A percentile compares a stretch with the other conserved stretches of the same genome.
Evolutionary conservation across 1,284 basidiomycete genomes (phyloP).

Genomic region (Hymenochaete sp.): DNA sequence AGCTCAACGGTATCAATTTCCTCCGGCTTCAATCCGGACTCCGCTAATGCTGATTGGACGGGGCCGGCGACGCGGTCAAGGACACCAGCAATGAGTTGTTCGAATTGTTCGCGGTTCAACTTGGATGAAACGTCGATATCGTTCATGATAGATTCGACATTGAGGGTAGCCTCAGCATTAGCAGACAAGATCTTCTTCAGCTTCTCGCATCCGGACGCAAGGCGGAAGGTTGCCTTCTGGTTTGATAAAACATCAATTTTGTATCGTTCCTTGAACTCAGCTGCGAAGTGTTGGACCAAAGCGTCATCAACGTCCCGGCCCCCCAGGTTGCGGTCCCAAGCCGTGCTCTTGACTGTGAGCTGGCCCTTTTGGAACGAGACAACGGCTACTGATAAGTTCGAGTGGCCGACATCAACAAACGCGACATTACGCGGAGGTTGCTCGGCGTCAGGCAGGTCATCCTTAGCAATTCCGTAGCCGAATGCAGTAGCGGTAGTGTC

Average conservation of each 20-base stretch:
- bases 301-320: constrained; percentile 90
- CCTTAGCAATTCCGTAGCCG: constrained; percentile 94
- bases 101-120: constrained; percentile 52
- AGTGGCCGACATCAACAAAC: constrained; percentile 91
- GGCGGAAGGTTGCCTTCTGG: constrained; percentile 88
- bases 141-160: constrained; percentile 90
- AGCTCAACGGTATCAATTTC: constrained; percentile 62
- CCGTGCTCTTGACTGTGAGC: constrained; percentile 75
- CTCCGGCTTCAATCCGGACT: constrained; percentile 50
- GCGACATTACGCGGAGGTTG: constrained; percentile 78
- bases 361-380: constrained; percentile 90
- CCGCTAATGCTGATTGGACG: constrained; percentile 46
- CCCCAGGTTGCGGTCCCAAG: constrained; percentile 85
- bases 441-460: constrained; percentile 79
- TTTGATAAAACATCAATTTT: constrained; percentile 87
- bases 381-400: constrained; percentile 75
- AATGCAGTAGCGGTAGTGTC: constrained; percentile 90
- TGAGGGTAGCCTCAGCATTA: constrained; percentile 78
- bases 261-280: constrained; percentile 89
- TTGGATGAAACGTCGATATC: constrained; percentile 68
- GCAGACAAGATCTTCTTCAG: constrained; percentile 73
- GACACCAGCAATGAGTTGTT: constrained; percentile 45
- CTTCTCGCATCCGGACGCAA: constrained; percentile 69
- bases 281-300: constrained; percentile 78
- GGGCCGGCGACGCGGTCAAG: constrained; percentile 48